Evolutionary conservation across 768 basidiomycete species (phyloP).

Genomic region (Lactifluus volemus): DNA sequence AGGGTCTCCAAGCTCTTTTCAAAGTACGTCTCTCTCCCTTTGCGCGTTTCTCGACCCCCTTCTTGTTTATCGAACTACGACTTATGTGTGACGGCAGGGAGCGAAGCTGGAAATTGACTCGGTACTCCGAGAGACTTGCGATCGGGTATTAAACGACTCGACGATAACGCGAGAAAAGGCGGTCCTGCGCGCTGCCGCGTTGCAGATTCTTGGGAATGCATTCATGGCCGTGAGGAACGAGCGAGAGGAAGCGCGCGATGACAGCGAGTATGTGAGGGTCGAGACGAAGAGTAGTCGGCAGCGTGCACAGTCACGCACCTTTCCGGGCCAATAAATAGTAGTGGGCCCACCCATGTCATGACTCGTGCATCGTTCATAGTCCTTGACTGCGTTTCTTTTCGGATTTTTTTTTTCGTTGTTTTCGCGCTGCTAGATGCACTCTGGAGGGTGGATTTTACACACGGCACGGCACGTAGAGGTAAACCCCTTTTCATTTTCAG

Average conservation of each 20-base stretch:
- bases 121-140: slow-evolving; percentile 81
- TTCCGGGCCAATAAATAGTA: not conserved
- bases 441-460: not conserved
- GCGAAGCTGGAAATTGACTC: slow-evolving; percentile 90
- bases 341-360: not conserved
- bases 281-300: slow-evolving; percentile 64
- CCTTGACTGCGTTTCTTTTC: too few species aligned
- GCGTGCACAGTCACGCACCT: slow-evolving; percentile 19
- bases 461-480: not conserved
- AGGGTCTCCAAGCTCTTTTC: slow-evolving; percentile 84
- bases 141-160: slow-evolving; percentile 60
- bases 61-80: not conserved
- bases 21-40: slow-evolving; percentile 41
- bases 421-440: not conserved
- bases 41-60: not conserved
- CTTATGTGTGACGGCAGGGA: slow-evolving; percentile 39
- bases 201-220: slow-evolving; percentile 80
- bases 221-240: slow-evolving; percentile 67
- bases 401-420: not conserved
- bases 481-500: not conserved
- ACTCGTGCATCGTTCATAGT: not conserved
- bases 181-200: slow-evolving; percentile 64
- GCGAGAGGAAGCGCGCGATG: slow-evolving; percentile 36
- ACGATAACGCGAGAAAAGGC: slow-evolving; percentile 46
- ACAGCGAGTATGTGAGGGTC: slow-evolving; percentile 74